phyloP scores from a whole-genome alignment of 306 rosid species.

The Luffa acutangula region DNA sequence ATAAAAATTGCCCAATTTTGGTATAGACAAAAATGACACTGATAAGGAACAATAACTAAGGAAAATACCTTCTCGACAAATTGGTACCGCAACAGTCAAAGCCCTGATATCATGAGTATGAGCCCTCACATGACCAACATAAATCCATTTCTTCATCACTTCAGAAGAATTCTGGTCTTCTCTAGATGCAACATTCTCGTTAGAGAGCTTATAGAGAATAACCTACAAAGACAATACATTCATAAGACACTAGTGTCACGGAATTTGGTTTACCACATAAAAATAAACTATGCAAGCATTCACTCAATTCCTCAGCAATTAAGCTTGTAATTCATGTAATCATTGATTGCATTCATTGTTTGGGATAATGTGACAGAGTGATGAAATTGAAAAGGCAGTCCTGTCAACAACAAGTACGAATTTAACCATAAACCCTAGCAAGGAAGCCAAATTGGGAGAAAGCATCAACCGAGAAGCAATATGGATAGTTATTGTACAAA shows the following conservation, averaged over 20 bases:
- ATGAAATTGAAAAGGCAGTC: background rate
- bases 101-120: conserved; percentile 87
- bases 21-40: background rate
- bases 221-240: conserved; percentile 41
- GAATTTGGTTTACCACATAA: background rate
- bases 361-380: background rate
- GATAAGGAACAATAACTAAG: background rate
- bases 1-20: background rate
- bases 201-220: conserved; percentile 72
- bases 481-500: background rate
- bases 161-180: conserved; percentile 20
- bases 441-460: background rate
- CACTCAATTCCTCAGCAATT: background rate
- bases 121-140: conserved; percentile 62
- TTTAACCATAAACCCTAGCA: background rate
- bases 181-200: conserved; percentile 28
- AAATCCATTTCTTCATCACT: conserved; percentile 56
- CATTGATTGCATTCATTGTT: background rate
- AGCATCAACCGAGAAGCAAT: background rate
- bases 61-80: conserved; percentile 64
- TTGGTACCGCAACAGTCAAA: conserved; percentile 80
- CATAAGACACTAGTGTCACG: background rate
- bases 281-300: background rate
- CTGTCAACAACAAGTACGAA: background rate
- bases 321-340: background rate